These are phyloP conservation scores for Trichoderma polysporum DNA, from an alignment of 2,329 filamentous ascomycete genomes.

Conservation along the genomic window DNA sequence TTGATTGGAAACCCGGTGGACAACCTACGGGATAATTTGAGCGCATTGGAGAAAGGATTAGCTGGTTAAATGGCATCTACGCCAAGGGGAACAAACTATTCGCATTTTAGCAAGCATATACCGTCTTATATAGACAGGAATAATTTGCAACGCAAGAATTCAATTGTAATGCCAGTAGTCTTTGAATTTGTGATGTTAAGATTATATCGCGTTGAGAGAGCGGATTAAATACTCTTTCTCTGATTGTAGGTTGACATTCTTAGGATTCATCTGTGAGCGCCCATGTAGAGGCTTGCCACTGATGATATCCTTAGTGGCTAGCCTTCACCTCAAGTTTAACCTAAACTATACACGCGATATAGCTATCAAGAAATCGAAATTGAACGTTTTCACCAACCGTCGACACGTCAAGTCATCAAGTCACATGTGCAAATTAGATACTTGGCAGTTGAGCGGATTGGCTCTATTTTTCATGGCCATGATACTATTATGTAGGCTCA, in stretches of 20 bases:
- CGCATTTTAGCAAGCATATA: not conserved
- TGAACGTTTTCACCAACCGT: not conserved
- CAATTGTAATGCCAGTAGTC: not conserved
- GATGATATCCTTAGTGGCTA: not conserved
- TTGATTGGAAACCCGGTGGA: not conserved
- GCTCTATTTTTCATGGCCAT: constrained; percentile 16
- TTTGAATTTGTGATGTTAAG: not conserved
- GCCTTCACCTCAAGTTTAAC: not conserved
- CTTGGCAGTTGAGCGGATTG: constrained; percentile 1
- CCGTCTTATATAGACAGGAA: not conserved
- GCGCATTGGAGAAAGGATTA: not conserved
- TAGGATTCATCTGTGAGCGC: not conserved
- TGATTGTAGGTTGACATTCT: no score
- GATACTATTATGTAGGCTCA: constrained; percentile 2
- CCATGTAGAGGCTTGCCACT: not conserved
- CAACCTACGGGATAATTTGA: not conserved
- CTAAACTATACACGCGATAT: not conserved
- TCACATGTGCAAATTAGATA: not conserved
- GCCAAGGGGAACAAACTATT: not conserved
- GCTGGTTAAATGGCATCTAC: constrained; percentile 1
- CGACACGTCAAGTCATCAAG: not conserved
- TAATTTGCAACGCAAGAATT: not conserved
- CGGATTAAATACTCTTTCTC: not conserved
- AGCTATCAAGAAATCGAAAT: not conserved
- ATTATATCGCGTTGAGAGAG: not conserved